Evolutionary conservation across 352 stramenopile species (phyloP).

Genomic region (Peronospora farinosa): DNA sequence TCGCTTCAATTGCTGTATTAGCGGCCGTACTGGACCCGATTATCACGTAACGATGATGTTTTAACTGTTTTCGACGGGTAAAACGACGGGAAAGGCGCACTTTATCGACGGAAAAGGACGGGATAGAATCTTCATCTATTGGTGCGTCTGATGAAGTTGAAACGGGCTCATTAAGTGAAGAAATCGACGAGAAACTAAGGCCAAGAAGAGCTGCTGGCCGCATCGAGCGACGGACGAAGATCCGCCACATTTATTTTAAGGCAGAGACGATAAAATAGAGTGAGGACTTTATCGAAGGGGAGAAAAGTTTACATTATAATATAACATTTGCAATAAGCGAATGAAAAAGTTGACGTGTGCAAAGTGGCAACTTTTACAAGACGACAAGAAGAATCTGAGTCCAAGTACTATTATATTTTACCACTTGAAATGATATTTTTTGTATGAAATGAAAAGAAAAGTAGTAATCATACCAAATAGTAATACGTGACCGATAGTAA

Average conservation of each 20-base stretch:
- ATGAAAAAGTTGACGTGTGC: too few species aligned
- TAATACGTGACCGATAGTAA: too few species aligned
- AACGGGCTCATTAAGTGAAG: slow-evolving; percentile 13
- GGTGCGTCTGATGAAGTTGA: background rate
- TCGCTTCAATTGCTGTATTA: slow-evolving; percentile 88
- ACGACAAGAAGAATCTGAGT: too few species aligned
- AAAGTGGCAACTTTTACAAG: too few species aligned
- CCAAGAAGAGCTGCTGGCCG: slow-evolving; percentile 6
- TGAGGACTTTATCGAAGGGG: too few species aligned
- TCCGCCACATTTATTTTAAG: slow-evolving; percentile 15
- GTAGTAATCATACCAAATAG: too few species aligned
- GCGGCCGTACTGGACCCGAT: slow-evolving; percentile 83
- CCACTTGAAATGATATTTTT: too few species aligned
- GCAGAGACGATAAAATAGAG: background rate
- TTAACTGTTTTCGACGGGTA: slow-evolving; percentile 62
- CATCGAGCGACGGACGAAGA: slow-evolving; percentile 5
- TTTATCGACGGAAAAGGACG: slow-evolving; percentile 13
- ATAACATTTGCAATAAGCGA: too few species aligned
- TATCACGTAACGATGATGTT: slow-evolving; percentile 86
- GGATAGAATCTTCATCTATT: background rate
- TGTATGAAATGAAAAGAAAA: too few species aligned
- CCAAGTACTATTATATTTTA: too few species aligned
- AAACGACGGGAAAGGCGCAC: slow-evolving; percentile 39
- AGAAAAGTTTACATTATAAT: too few species aligned
- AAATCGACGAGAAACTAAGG: background rate